Percentiles rank a stretch among this genome's conserved stretches.
Evolutionary conservation across 192 early-diverging fungal genomes (phyloP).

Genomic region (Backusella psychrophila): DNA sequence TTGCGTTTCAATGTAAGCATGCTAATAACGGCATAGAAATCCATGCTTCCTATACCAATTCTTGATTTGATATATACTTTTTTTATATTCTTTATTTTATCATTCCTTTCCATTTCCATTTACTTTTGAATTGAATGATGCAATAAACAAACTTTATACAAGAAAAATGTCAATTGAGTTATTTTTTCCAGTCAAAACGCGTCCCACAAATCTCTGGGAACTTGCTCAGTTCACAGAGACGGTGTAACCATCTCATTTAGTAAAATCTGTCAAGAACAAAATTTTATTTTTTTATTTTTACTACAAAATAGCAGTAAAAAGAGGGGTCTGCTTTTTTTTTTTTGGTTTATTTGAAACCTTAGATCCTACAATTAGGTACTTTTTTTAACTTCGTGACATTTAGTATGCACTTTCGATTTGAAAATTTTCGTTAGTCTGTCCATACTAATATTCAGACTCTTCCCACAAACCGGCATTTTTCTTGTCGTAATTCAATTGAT

Average conservation of each 20-base stretch:
- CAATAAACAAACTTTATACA: background rate
- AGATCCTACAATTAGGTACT: background rate
- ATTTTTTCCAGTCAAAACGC: background rate
- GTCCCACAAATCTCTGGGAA: background rate
- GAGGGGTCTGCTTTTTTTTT: background rate
- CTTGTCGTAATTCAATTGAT: background rate
- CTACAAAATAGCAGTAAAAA: background rate
- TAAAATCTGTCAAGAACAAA: constrained; percentile 5
- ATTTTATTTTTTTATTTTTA: background rate
- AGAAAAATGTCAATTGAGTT: background rate
- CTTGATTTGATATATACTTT: no score
- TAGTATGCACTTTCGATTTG: background rate
- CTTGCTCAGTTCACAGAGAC: background rate
- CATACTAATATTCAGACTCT: background rate
- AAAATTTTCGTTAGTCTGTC: background rate
- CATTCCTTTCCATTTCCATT: background rate
- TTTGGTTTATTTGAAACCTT: background rate
- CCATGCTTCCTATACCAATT: background rate
- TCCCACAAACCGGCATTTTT: background rate
- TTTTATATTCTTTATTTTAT: background rate
- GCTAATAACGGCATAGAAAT: background rate
- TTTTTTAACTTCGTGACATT: background rate
- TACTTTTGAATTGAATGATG: background rate
- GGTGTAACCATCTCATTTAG: background rate
- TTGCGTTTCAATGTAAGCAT: background rate